These are phyloP conservation scores for Salix udensis DNA, from an alignment of 345 rosid species.

Conservation along the genomic window DNA sequence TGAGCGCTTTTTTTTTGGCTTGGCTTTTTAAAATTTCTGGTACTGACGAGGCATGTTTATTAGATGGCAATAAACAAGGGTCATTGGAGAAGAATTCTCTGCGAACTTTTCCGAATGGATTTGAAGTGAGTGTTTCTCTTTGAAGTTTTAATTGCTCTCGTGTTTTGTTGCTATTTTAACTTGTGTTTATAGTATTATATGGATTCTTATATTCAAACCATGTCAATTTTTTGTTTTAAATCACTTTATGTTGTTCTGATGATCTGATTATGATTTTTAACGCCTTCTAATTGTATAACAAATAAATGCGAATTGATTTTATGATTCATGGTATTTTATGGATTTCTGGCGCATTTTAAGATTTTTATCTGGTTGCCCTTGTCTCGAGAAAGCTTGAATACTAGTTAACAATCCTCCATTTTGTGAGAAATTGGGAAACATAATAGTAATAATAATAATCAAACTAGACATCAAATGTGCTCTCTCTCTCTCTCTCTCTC, in stretches of 20 bases:
- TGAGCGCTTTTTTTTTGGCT: neutral
- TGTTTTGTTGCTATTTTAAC: neutral
- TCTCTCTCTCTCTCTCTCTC: too few relatives aligned
- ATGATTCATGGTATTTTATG: neutral
- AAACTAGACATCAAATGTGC: neutral
- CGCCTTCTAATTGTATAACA: neutral
- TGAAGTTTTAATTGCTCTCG: neutral
- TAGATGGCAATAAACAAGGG: conserved; percentile 33
- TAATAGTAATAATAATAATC: neutral
- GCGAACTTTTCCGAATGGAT: conserved; percentile 66
- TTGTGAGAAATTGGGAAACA: neutral
- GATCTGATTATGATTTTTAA: neutral
- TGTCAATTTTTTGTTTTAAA: neutral
- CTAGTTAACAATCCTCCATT: neutral
- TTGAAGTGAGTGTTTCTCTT: conserved; percentile 49
- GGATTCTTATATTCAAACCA: neutral
- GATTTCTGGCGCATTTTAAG: neutral
- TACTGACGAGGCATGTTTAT: conserved; percentile 20
- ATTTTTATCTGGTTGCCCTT: neutral
- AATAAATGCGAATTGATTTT: neutral
- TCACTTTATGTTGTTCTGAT: neutral
- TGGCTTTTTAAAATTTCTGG: neutral
- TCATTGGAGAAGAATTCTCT: conserved; percentile 37
- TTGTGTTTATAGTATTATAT: neutral
- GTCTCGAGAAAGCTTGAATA: neutral